Evolutionary conservation across 2,329 filamentous ascomycete genomes (phyloP).

Genomic region (Cordyceps farinosa): DNA sequence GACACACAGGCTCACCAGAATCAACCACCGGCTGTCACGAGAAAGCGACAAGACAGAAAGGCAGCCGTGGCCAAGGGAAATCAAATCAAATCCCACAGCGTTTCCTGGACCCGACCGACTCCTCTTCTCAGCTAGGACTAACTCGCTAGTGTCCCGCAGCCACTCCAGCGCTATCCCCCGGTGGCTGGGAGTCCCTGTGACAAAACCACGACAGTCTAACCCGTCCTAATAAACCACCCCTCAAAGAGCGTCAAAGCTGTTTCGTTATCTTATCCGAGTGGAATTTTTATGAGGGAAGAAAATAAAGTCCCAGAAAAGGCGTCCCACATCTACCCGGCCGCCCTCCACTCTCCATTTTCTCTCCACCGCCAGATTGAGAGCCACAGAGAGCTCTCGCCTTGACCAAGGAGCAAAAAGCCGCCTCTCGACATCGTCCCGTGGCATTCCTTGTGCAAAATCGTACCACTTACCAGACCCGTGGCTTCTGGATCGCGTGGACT

Average conservation of each 20-base stretch:
- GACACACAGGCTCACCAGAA: background rate
- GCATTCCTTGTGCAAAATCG: background rate
- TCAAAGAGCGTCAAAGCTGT: background rate
- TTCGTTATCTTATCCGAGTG: conserved; percentile 7
- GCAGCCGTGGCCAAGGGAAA: background rate
- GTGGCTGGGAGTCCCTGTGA: conserved; percentile 13
- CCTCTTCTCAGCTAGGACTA: conserved; percentile 14
- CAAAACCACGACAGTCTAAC: conserved; percentile 7
- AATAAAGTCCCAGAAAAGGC: conserved; percentile 1
- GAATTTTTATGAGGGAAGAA: background rate
- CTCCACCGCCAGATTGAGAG: conserved; percentile 17
- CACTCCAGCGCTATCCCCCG: conserved; percentile 7
- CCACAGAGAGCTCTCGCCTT: background rate
- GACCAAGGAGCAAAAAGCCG: conserved; percentile 9
- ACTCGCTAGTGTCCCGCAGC: conserved; percentile 11
- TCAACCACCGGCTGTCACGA: background rate
- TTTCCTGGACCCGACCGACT: conserved; percentile 1
- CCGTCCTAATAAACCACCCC: background rate
- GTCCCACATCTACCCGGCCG: conserved; percentile 18
- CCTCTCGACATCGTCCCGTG: background rate
- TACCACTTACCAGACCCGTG: background rate
- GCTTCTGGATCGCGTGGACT: conserved; percentile 4
- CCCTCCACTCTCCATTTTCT: conserved; percentile 11
- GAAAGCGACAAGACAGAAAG: background rate
- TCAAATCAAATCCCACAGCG: conserved; percentile 11